Evolutionary conservation across 2,329 filamentous ascomycete species (phyloP), one percentile per base, ranked within the genome.

Genomic region (Fusarium humuli): DNA sequence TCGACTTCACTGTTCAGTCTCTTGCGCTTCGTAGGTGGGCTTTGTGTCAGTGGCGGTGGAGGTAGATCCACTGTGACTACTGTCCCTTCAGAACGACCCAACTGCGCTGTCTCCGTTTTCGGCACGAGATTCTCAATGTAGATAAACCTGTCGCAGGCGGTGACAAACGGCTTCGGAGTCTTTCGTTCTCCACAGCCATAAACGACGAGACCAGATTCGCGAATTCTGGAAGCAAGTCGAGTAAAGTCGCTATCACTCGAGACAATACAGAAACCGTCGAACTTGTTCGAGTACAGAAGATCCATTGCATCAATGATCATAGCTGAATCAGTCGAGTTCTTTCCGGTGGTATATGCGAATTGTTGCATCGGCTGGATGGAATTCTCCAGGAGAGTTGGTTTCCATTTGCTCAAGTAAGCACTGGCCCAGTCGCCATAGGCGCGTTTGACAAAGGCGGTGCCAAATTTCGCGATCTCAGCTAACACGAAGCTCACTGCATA

Each of bases 241-340:
- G 78, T 80, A 20, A 80, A 81, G 62, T 80, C 79, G 58, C 78
- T 80, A 53, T 80, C 77, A 56, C 77, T 80, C 0, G 78, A 79
- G 3, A 80, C 73, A 37, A 79, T 66, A 7, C 78, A 79, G 54
- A 80, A 80, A 18, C 76, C 77, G 37, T 77, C 74, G 32, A 79
- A 79, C 7, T 71, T 72, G 40, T 73, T 70, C 0, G 77, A 69
- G 47, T 80, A 79, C 2, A 81, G 58, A 13, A 81, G 69, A 57
- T 81, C 79, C 79, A 81, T 81, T 30, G 79, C 79, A 44, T 81
- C 79, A 37, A 81, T 80, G 4, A 80, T 73, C 78, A 80, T 79
- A 47, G 79, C 79, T 0, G 74, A 67, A 45, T 80, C 79, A 3
- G 78, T 80, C 2, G 78, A 63, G 44, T 79, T 81, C 50, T 80